Evolutionary conservation across 1,284 basidiomycete species (phyloP).

Genomic region (Ustilago lituana): DNA sequence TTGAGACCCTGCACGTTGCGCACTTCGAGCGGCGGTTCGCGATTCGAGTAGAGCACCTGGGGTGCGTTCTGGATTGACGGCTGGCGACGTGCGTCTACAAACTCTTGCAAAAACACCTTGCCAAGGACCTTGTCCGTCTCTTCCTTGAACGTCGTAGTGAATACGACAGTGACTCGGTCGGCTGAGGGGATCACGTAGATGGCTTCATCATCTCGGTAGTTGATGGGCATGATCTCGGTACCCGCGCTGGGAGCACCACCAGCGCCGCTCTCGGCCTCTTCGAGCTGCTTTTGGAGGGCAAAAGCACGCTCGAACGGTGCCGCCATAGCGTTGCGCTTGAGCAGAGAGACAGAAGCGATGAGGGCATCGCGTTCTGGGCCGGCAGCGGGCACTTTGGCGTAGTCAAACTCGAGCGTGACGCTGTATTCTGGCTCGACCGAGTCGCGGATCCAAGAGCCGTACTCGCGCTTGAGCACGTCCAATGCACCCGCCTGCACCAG

Average conservation of each 20-base stretch:
- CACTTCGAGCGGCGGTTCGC: slow-evolving; percentile 95
- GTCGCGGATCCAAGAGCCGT: slow-evolving; percentile 76
- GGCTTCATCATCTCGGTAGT: slow-evolving; percentile 91
- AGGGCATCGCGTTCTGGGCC: slow-evolving; percentile 72
- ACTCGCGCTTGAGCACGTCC: slow-evolving; percentile 83
- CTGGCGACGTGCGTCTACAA: slow-evolving; percentile 93
- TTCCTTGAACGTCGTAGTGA: slow-evolving; percentile 95
- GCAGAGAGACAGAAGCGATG: slow-evolving; percentile 81
- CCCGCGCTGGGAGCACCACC: slow-evolving; percentile 67
- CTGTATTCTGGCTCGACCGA: slow-evolving; percentile 84
- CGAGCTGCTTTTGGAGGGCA: slow-evolving; percentile 83
- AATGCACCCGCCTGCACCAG: slow-evolving; percentile 86
- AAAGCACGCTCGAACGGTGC: slow-evolving; percentile 95
- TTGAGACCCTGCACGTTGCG: slow-evolving; percentile 83
- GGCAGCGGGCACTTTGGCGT: slow-evolving; percentile 81
- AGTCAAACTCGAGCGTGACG: slow-evolving; percentile 85
- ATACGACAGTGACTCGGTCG: slow-evolving; percentile 97
- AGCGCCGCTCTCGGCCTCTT: slow-evolving; percentile 71
- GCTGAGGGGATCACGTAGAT: slow-evolving; percentile 92
- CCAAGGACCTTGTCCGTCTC: slow-evolving; percentile 98
- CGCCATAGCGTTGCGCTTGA: slow-evolving; percentile 93
- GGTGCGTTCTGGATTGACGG: slow-evolving; percentile 95
- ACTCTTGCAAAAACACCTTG: slow-evolving; percentile 98
- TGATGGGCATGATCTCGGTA: slow-evolving; percentile 88
- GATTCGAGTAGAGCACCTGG: slow-evolving; percentile 95